Evolutionary conservation across 192 early-diverging fungal genomes (phyloP).

Genomic region (Coemansia guatemalensis): DNA sequence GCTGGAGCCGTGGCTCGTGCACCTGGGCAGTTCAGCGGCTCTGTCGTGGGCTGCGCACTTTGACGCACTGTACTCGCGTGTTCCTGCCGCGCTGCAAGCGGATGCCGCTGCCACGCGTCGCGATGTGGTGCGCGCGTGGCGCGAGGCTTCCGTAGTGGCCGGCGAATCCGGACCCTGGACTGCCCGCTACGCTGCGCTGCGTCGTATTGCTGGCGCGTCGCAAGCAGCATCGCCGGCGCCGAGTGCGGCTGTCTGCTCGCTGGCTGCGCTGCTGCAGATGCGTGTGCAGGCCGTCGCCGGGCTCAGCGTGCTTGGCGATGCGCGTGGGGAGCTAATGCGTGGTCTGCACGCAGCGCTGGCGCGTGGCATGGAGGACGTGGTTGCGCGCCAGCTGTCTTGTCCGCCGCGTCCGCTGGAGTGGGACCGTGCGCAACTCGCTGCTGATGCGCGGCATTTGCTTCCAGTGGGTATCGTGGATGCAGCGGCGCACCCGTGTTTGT

Average conservation of each 20-base stretch:
- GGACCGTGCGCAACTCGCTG: conserved; percentile 27
- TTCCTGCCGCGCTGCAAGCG: conserved; percentile 10
- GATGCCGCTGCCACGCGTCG: conserved; percentile 27
- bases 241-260: conserved; percentile 17
- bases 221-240: background rate
- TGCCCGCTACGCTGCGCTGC: conserved; percentile 28
- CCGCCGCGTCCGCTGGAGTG: conserved; percentile 14
- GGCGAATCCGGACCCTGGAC: conserved; percentile 1
- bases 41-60: conserved; percentile 29
- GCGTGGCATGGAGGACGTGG: background rate
- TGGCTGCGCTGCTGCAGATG: conserved; percentile 19
- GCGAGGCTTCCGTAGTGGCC: background rate
- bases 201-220: conserved; percentile 17
- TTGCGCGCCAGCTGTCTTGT: background rate
- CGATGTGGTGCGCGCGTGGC: conserved; percentile 41
- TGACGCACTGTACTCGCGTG: conserved; percentile 23
- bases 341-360: conserved; percentile 11
- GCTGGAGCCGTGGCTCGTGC: conserved; percentile 30
- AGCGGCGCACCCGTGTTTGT: no score
- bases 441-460: conserved; percentile 28
- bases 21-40: conserved; percentile 19
- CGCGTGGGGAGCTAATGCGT: background rate
- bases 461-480: background rate
- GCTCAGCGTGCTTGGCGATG: conserved; percentile 10
- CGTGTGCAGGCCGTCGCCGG: conserved; percentile 41